Base-by-base conservation (phyloP, 164 flowering plant genomes). In the Hamamelis virginiana region DNA sequence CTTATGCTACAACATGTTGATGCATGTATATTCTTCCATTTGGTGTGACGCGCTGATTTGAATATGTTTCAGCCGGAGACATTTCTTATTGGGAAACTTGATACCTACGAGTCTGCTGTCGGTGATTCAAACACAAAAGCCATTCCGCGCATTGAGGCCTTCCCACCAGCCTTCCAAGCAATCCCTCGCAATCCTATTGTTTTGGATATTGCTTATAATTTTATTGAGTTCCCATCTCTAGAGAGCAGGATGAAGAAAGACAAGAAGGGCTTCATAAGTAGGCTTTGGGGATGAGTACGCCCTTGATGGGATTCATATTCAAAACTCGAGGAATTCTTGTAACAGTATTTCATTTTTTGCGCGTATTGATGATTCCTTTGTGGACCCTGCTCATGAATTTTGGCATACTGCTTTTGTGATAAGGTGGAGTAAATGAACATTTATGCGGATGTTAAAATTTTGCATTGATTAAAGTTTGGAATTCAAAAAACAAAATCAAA, bases 171-270 rank as follows among this genome's bases (percentile, higher is more conserved):
- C 22, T 90, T 91, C 78, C 92, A 87, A 71, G 61, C 94, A 11
- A 78, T 93, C 43, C 81, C 94, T n/a, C 84, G 97, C 61, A 91
- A 88, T 75, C 99, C 99, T 1, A 89, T 96, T 68, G 89, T 96
- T 26, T 60, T 93, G 65, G 99, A 96, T 74, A 84, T 96, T 58
- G 98, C 95, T 33, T 90, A 80, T 61, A 85, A 85, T 61, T 75
- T 73, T 11, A 85, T 96, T 45, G 97, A 90, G 25, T 96, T 93
- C 84, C 99, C 99, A 53, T 82, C 98, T 52, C 85, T 96, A 23
- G 97, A 93, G n/a, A 78, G 75, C 81, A 83, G 94, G 83, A 85
- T 87, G 94, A 96, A 90, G 92, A 96, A 96, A 76, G 94, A 91
- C 68, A 82, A 79, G 79, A 94, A 88, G 82, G 87, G 99, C 59